phyloP scores from a whole-genome alignment of 495 filamentous ascomycete genomes.

The Penicillium simplicissimum region DNA sequence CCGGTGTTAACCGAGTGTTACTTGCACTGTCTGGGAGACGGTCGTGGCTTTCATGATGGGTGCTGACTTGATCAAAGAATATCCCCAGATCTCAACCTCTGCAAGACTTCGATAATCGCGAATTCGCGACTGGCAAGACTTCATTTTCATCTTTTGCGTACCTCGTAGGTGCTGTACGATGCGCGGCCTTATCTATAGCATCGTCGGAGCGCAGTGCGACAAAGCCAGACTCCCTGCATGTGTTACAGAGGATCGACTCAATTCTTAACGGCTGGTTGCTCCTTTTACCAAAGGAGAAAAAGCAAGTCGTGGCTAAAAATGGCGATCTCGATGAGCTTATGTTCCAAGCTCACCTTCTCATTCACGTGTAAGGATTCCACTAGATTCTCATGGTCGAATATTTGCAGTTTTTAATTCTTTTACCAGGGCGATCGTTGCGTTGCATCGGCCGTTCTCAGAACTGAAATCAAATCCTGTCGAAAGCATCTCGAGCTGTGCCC shows the following conservation, averaged over 20 bases:
- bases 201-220: conserved; percentile 12
- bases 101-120: conserved; percentile 69
- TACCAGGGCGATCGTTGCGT: conserved; percentile 27
- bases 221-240: conserved; percentile 19
- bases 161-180: conserved; percentile 57
- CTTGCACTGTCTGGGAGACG: background rate
- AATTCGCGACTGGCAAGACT: conserved; percentile 58
- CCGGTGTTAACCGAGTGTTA: background rate
- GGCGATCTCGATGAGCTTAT: conserved; percentile 40
- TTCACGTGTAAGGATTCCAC: conserved; percentile 32
- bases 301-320: conserved; percentile 29
- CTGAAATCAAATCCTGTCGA: conserved; percentile 34
- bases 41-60: too few relatives aligned
- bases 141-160: conserved; percentile 80
- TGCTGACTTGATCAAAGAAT: conserved; percentile 39
- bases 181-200: conserved; percentile 24
- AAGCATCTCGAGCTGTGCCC: conserved; percentile 32
- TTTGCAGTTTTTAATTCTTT: background rate
- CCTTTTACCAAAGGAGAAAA: conserved; percentile 27
- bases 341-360: conserved; percentile 38
- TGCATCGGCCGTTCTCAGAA: conserved; percentile 36
- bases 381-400: background rate
- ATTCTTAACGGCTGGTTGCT: conserved; percentile 31
- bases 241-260: conserved; percentile 33
- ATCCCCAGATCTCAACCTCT: conserved; percentile 63